These are phyloP conservation scores for Pyrus betulifolia DNA, from an alignment of 306 rosid species.

Conservation along the genomic window DNA sequence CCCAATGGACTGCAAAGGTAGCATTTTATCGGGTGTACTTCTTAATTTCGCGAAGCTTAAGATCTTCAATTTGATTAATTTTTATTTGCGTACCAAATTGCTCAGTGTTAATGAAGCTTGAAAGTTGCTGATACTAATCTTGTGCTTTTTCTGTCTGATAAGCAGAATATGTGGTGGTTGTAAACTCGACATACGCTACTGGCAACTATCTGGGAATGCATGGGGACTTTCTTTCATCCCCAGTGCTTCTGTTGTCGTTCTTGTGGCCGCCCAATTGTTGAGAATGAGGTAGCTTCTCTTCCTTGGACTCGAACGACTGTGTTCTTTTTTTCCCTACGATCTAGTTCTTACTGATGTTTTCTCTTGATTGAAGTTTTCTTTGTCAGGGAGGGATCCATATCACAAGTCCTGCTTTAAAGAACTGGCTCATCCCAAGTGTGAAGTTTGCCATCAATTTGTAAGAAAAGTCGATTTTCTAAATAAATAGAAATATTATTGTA, in stretches of 20 bases:
- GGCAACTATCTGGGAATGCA: constrained; percentile 73
- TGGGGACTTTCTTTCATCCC: constrained; percentile 70
- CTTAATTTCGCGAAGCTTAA: not conserved
- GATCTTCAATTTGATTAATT: not conserved
- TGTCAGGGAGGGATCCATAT: constrained; percentile 89
- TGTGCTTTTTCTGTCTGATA: not conserved
- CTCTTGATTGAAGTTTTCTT: constrained; percentile 76
- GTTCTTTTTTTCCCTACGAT: not conserved
- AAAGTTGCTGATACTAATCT: not conserved
- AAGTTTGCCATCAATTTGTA: constrained; percentile 95
- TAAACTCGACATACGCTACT: constrained; percentile 43
- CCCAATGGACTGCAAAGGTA: constrained; percentile 47
- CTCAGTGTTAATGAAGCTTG: constrained; percentile 5
- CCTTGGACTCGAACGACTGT: constrained; percentile 2
- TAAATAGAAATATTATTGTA: not conserved
- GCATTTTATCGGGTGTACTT: not conserved
- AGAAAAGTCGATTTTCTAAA: constrained; percentile 12
- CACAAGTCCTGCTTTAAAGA: constrained; percentile 92
- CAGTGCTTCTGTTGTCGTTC: constrained; percentile 72
- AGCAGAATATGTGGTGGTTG: constrained; percentile 71
- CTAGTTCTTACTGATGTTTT: constrained; percentile 36
- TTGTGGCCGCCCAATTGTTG: constrained; percentile 67
- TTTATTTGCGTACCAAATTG: not conserved
- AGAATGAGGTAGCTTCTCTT: constrained; percentile 64
- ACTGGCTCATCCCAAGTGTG: constrained; percentile 84